Base-by-base conservation (phyloP, 352 stramenopile species). In the Pythium guiyangense region DNA sequence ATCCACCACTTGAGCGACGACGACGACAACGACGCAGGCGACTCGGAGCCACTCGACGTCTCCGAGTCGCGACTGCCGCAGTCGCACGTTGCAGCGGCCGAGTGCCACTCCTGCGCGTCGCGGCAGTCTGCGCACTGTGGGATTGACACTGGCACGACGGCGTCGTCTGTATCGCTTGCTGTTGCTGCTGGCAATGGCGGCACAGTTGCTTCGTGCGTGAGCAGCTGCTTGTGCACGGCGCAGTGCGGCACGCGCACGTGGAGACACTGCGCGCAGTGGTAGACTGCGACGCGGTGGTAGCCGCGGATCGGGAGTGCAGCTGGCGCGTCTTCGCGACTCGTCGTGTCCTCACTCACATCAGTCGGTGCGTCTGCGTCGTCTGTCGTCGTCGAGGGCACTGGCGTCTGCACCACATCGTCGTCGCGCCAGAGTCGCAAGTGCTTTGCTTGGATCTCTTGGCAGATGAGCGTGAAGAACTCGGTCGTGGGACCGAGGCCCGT, bases 381-480 rank as follows among this genome's bases (percentile, higher is more conserved):
- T 57, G 57, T 69, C 42, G 43, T 73, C n/a, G 39, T 40, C 31
- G 44, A 43, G 27, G 27, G 12, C 29, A 6, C 29, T 39, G 31
- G 20, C 29, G 20, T 57, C 40, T 57, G 49, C 9, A 9, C n/a
- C 26, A 55, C 49, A 35, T 79, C 66, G 11, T 87, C 77, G 49
- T 87, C 70, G 34, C 66, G 59, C 82, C 82, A 92, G 27, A 92
- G 46, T 17, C 69, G 66, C 29, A 92, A 48, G n/a, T 72, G 60
- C 45, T 78, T 70, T 0, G 75, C 69, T 47, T 92, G 82, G 3
- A 92, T 73, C 39, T 88, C 73, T n/a, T 88, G 71, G 18, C 77
- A 88, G 11, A 90, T 74, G 1, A 92, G 70, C 26, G 79, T 89
- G 48, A 83, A 92, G 52, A 92, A 92, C 48, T 92, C 82, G 1